These are phyloP conservation scores for Annulohypoxylon nitens DNA, from an alignment of 495 filamentous ascomycete genomes.

Conservation along the genomic window DNA sequence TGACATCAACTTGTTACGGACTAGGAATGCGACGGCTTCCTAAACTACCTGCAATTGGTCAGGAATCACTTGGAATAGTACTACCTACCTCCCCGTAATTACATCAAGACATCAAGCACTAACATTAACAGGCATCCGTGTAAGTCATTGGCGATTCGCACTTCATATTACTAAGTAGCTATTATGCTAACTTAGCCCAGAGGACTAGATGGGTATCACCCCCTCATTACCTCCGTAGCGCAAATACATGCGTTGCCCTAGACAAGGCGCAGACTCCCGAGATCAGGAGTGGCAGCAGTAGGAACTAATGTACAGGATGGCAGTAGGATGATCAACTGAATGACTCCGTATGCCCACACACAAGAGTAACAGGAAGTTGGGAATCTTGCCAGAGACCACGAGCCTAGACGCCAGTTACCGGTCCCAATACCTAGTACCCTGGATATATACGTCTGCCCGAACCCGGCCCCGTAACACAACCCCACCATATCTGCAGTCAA, in stretches of 20 bases:
- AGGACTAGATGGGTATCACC: conserved; percentile 35
- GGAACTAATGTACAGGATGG: conserved; percentile 44
- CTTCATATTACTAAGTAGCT: conserved; percentile 47
- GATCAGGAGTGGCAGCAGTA: conserved; percentile 35
- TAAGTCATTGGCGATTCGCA: conserved; percentile 25
- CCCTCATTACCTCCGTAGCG: conserved; percentile 22
- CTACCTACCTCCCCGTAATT: background rate
- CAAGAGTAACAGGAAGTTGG: conserved; percentile 32
- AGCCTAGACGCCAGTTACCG: conserved; percentile 39
- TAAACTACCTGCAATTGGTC: background rate
- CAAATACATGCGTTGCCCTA: conserved; percentile 22
- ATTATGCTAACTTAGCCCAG: conserved; percentile 40
- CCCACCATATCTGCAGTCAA: conserved; percentile 41
- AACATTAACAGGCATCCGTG: background rate
- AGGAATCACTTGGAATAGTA: background rate
- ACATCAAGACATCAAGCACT: background rate
- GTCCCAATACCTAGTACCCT: conserved; percentile 30
- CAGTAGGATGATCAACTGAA: conserved; percentile 38
- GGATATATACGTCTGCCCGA: conserved; percentile 24
- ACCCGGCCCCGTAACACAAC: conserved; percentile 24
- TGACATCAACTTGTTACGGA: background rate
- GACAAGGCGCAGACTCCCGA: conserved; percentile 23
- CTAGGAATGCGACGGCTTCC: background rate
- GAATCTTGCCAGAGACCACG: conserved; percentile 32
- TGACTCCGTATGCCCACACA: conserved; percentile 34